phyloP scores from a whole-genome alignment of 805 yeast genomes.

The Suhomyces sp. region DNA sequence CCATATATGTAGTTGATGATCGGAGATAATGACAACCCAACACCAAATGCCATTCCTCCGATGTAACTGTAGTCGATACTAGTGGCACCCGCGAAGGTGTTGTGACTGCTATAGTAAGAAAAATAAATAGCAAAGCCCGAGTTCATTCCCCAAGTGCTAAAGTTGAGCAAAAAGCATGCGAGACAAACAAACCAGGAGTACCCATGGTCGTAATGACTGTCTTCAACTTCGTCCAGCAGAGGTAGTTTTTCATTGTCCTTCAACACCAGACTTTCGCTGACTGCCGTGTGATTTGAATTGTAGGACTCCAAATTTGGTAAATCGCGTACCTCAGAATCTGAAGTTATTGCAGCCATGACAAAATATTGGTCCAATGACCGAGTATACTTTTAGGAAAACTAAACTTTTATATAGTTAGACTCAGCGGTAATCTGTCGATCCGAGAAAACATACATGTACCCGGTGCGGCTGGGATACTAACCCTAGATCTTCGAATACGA shows the following conservation, averaged over 20 bases:
- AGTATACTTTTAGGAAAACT: not conserved
- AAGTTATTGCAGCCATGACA: not conserved
- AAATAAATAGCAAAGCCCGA: conserved; percentile 24
- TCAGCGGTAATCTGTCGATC: not conserved
- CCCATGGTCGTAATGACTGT: conserved; percentile 18
- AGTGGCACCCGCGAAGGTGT: conserved; percentile 17
- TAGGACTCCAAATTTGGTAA: not conserved
- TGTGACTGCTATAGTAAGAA: conserved; percentile 18
- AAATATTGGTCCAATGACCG: not conserved
- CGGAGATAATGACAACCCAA: conserved; percentile 20
- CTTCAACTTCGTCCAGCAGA: not conserved
- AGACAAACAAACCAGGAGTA: conserved; percentile 24
- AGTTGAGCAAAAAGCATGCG: conserved; percentile 19
- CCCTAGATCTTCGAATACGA: not conserved
- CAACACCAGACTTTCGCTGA: not conserved
- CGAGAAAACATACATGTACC: not conserved
- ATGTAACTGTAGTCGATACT: conserved; percentile 23
- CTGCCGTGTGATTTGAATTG: not conserved
- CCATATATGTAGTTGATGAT: conserved; percentile 18
- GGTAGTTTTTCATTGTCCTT: not conserved
- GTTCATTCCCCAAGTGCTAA: conserved; percentile 27
- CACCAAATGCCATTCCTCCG: conserved; percentile 24
- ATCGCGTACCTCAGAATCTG: not conserved
- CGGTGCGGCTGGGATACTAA: not conserved
- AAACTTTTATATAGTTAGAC: not conserved